phyloP scores from a whole-genome alignment of 2,329 filamentous ascomycete genomes.

The Colletotrichum horii region DNA sequence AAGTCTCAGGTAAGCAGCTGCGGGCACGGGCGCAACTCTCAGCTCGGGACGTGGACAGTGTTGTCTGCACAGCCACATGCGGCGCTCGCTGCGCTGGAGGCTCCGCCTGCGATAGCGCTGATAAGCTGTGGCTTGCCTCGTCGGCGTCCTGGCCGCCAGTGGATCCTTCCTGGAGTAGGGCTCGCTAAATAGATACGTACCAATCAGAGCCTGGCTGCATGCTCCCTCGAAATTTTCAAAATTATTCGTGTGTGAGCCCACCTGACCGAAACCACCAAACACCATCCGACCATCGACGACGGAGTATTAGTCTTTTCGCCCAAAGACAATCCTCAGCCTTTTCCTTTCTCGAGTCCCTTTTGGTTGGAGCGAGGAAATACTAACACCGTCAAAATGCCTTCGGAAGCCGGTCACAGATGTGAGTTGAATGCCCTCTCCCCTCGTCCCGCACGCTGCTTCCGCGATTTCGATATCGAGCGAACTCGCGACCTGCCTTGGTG shows the following conservation, averaged over 20 bases:
- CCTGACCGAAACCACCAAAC: neutral
- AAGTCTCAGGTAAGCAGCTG: neutral
- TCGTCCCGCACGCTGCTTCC: neutral
- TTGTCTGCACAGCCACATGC: neutral
- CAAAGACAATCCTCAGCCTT: slow-evolving; percentile 46
- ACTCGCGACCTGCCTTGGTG: neutral
- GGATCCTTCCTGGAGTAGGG: neutral
- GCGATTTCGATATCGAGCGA: neutral
- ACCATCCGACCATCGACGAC: slow-evolving; percentile 18
- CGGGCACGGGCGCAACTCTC: neutral
- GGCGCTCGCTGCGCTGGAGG: neutral
- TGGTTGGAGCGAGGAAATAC: slow-evolving; percentile 51
- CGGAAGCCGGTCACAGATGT: slow-evolving; percentile 88
- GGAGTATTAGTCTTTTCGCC: slow-evolving; percentile 27
- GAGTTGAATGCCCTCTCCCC: slow-evolving; percentile 52
- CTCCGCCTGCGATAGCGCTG: neutral
- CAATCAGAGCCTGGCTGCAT: neutral
- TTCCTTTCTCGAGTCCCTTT: slow-evolving; percentile 43
- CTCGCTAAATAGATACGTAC: neutral
- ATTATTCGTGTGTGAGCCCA: neutral
- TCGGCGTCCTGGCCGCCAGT: neutral
- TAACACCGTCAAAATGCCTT: slow-evolving; percentile 77
- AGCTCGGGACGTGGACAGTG: neutral
- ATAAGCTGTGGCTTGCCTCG: neutral
- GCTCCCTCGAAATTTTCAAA: neutral